Base-by-base conservation (phyloP, 257 asterid species). In the Plantago major region DNA sequence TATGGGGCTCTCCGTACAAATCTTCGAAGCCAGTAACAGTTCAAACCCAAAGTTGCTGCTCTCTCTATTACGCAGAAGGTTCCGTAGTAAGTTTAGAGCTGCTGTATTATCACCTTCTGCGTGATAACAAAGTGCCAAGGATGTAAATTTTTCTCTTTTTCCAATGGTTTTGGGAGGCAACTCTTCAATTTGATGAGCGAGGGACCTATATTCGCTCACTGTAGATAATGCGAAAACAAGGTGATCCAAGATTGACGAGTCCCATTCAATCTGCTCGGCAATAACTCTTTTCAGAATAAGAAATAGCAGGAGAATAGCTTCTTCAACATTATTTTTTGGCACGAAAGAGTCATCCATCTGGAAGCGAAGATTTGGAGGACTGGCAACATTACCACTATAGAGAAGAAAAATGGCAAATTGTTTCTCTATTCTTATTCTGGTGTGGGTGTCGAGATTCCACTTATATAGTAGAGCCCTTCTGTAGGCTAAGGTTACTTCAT, bases 351-450 rank as follows among this genome's bases (percentile, higher is more conserved):
- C 89, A 58, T 85, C 98, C 71, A 72, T 67, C 55, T 90, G 98
- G 7, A 78, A 79, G 18, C 95, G 94, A 58, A 90, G 96, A 74
- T 76, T 88, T 14, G 98, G 98, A 26, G 98, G 86, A 58, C 73
- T 55, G 6, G 96, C 94, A 37, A 85, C 91, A 55, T 76, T 69
- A 26, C 96, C 98, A 47, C 98, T 82, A 76, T 88, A 90, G 10
- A 90, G 87, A 64, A 90, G 96, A 70, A 80, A 88, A 26, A 78
- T 47, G 7, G 95, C 98, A 10, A 85, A 90, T 49, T 83, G 84
- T 74, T 80, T 88, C 63, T 90, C 96, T 5, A 90, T 67, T 62
- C 73, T 78, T 12, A 86, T 79, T 67, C 88, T 67, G 19, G 86
- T 82, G 63, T 75, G 77, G 2, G 74, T 40, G 17, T 85, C 92